These are phyloP conservation scores for Pyrenochaeta sp. DNA, from an alignment of 2,329 filamentous ascomycete species.

Conservation along the genomic window DNA sequence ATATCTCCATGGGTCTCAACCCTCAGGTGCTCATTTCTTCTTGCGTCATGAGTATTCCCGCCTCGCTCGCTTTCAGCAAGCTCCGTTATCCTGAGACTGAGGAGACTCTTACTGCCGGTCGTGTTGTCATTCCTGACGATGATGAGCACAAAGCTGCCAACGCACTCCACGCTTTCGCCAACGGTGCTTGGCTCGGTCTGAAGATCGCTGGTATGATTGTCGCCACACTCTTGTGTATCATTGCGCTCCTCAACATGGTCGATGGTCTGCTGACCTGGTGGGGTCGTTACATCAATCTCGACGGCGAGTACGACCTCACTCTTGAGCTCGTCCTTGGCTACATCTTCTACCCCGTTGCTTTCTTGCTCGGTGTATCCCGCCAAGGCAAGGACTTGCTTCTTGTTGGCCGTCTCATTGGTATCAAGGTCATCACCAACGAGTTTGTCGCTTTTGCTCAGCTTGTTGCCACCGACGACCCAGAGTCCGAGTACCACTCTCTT, in stretches of 20 bases:
- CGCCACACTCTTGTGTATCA: slow-evolving; percentile 81
- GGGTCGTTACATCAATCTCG: slow-evolving; percentile 79
- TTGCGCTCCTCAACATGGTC: slow-evolving; percentile 75
- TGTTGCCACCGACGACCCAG: slow-evolving; percentile 50
- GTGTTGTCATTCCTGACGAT: slow-evolving; percentile 81
- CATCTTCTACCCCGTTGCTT: slow-evolving; percentile 77
- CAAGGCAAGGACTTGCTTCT: slow-evolving; percentile 66
- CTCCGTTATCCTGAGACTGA: slow-evolving; percentile 88
- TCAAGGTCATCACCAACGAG: slow-evolving; percentile 88
- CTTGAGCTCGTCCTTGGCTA: slow-evolving; percentile 80
- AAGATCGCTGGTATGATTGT: slow-evolving; percentile 87
- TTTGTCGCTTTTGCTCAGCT: slow-evolving; percentile 75
- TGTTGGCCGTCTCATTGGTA: slow-evolving; percentile 80
- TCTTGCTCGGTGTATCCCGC: slow-evolving; percentile 79
- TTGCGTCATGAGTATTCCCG: slow-evolving; percentile 95
- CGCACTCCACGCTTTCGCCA: slow-evolving; percentile 82
- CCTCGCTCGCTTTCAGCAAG: slow-evolving; percentile 87
- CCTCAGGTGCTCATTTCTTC: slow-evolving; percentile 86
- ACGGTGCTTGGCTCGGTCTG: slow-evolving; percentile 83
- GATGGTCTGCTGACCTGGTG: slow-evolving; percentile 85
- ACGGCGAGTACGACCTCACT: slow-evolving; percentile 70
- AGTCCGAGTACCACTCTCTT: slow-evolving; percentile 63
- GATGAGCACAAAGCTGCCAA: slow-evolving; percentile 79
- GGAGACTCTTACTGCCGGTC: slow-evolving; percentile 82
- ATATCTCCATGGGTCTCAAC: slow-evolving; percentile 84